Evolutionary conservation across 495 filamentous ascomycete species (phyloP).

Genomic region (Monascus purpureus): DNA sequence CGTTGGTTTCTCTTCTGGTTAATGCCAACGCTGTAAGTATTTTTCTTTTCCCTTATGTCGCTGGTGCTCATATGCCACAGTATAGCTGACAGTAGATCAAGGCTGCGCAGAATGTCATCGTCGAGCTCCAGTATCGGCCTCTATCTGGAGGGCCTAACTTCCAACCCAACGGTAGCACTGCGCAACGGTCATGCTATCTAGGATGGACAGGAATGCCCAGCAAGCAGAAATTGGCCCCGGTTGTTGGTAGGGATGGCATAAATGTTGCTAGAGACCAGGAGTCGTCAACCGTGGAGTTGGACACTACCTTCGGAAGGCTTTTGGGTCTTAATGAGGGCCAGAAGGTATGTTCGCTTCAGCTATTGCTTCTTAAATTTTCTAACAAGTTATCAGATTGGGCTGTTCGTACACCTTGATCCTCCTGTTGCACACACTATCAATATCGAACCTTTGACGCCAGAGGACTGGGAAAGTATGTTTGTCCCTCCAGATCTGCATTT

Average conservation of each 20-base stretch:
- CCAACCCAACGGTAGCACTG: slow-evolving; percentile 25
- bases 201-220: slow-evolving; percentile 98
- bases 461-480: slow-evolving; percentile 77
- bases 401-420: slow-evolving; percentile 74
- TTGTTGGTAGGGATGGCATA: slow-evolving; percentile 61
- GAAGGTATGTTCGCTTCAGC: slow-evolving; percentile 40
- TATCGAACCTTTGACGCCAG: slow-evolving; percentile 86
- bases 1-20: slow-evolving; percentile 65
- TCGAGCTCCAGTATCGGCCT: slow-evolving; percentile 64
- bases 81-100: slow-evolving; percentile 18
- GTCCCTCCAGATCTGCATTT: neutral
- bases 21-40: slow-evolving; percentile 71
- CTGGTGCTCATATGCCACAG: too few species aligned
- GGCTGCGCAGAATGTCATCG: slow-evolving; percentile 88
- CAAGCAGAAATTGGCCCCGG: slow-evolving; percentile 60
- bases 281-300: slow-evolving; percentile 65
- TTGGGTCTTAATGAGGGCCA: slow-evolving; percentile 73
- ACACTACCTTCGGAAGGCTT: slow-evolving; percentile 74
- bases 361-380: slow-evolving; percentile 5
- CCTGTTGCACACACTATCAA: slow-evolving; percentile 83
- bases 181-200: slow-evolving; percentile 59
- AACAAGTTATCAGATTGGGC: slow-evolving; percentile 37
- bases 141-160: slow-evolving; percentile 12
- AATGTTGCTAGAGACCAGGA: slow-evolving; percentile 56
- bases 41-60: neutral